Conservation (phyloP, 208 protist genomes). For the Porcisia hertigi region DNA sequence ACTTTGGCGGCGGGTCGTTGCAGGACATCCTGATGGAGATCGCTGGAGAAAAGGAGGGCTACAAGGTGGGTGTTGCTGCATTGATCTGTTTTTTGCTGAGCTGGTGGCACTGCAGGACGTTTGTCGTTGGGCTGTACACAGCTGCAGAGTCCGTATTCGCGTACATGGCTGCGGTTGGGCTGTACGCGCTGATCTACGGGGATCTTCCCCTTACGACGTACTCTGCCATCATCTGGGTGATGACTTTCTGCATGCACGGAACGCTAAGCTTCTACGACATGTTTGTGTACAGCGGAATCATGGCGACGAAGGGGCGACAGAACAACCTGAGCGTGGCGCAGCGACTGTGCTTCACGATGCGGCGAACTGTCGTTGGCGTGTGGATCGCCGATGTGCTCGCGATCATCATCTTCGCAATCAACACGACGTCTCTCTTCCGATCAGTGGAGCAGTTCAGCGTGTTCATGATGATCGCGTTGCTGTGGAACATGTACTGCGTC, state of each 20-base stretch:
- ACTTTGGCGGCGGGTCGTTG: slow-evolving; percentile 41
- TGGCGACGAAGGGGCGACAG: slow-evolving; percentile 55
- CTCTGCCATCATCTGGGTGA: slow-evolving; percentile 49
- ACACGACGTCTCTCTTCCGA: slow-evolving; percentile 47
- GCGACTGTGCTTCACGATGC: slow-evolving; percentile 61
- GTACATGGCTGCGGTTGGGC: slow-evolving; percentile 42
- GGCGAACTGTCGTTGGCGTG: slow-evolving; percentile 38
- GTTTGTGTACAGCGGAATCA: slow-evolving; percentile 59
- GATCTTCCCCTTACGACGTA: slow-evolving; percentile 45
- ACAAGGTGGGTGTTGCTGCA: slow-evolving; percentile 43
- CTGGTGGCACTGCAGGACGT: slow-evolving; percentile 43
- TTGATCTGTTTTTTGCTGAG: slow-evolving; percentile 37
- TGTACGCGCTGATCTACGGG: slow-evolving; percentile 46
- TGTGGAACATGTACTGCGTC: slow-evolving; percentile 67
- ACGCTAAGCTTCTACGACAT: slow-evolving; percentile 68
- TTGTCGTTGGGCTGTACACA: slow-evolving; percentile 43
- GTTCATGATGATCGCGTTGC: slow-evolving; percentile 59
- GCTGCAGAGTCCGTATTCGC: slow-evolving; percentile 34
- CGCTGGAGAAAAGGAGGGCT: slow-evolving; percentile 27
- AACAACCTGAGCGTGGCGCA: slow-evolving; percentile 69
- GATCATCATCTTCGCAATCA: slow-evolving; percentile 58
- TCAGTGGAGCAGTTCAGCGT: slow-evolving; percentile 55
- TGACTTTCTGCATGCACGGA: slow-evolving; percentile 60
- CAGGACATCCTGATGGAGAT: slow-evolving; percentile 30
- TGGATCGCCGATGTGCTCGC: slow-evolving; percentile 53